Base-by-base conservation (phyloP, 2,329 filamentous ascomycete species). In the Pseudogymnoascus sp. region DNA sequence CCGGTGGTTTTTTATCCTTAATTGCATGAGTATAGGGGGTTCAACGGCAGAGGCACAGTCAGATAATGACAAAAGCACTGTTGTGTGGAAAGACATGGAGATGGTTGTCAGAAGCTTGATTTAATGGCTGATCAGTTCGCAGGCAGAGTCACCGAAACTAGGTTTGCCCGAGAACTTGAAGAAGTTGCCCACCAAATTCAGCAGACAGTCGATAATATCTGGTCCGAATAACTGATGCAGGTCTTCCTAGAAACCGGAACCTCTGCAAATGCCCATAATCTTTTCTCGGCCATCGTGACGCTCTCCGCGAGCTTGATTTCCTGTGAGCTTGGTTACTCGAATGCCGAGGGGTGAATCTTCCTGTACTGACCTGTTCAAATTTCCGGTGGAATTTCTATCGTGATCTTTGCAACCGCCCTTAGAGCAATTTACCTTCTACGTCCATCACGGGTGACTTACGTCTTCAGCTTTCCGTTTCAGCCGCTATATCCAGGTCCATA, bases 31-130 rank as follows among this genome's bases (percentile, higher is more conserved):
- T 38, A n/a, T 8, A 38, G n/a, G n/a, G 8, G 10, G n/a, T 15
- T 1, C 83, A 84, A 64, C 84, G 86, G 59, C 88, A 78, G 67
- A 89, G 87, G 0, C 85, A 88, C 31, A 88, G 72, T 0, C 79
- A 73, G 3, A 88, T 79, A 44, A 88, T 79, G 0, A 83, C 82
- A 17, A 87, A 76, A 5, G 83, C 83, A 3, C 79, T 80, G 63
- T 82, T 83, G 65, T 82, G 77, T 0, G 84, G 81, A 71, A 88
- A 77, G 53, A 86, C 81, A 70, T 89, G 84, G 63, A 86, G 35
- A 38, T 17, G n/a, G 7, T 38, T 15, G n/a, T 38, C 36, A 38
- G 15, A 17, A 38, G 15, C 1, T 38, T 38, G 15, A 17, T 17
- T 38, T 31, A 8, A n/a, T n/a, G 7, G 7, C 2, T 4, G 5